Evolutionary conservation across 805 yeast genomes (phyloP).

Genomic region (Myxozyma geophila): DNA sequence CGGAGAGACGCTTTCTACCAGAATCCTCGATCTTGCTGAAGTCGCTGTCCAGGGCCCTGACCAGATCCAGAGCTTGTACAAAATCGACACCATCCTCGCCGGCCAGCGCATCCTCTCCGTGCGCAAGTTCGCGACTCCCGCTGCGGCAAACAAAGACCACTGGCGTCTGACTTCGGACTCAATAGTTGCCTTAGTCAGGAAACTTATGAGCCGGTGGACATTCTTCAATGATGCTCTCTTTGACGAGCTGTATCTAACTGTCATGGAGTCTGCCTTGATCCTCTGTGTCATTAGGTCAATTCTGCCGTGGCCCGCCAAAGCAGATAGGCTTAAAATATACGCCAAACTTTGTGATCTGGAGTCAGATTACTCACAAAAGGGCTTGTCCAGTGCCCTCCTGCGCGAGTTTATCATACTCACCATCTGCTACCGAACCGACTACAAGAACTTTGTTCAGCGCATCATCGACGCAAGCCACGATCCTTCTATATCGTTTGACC

Average conservation of each 20-base stretch:
- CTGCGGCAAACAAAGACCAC: neutral
- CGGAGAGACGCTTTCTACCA: conserved; percentile 5
- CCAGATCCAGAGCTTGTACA: conserved; percentile 3
- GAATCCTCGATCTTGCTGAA: neutral
- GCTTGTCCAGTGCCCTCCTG: conserved; percentile 4
- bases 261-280: conserved; percentile 8
- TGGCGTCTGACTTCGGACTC: conserved; percentile 4
- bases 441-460: conserved; percentile 10
- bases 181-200: neutral
- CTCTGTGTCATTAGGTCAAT: conserved; percentile 17
- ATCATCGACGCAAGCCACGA: conserved; percentile 11
- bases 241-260: conserved; percentile 20
- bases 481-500: conserved; percentile 12
- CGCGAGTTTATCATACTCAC: conserved; percentile 20
- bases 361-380: conserved; percentile 3
- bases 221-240: conserved; percentile 13
- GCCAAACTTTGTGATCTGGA: conserved; percentile 18
- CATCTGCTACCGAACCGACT: neutral
- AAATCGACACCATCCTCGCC: conserved; percentile 7
- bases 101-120: conserved; percentile 24
- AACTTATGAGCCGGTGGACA: conserved; percentile 12
- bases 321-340: conserved; percentile 14
- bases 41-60: conserved; percentile 13
- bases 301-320: conserved; percentile 21
- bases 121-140: conserved; percentile 1